These are phyloP conservation scores for Lactarius hengduanensis DNA, from an alignment of 768 basidiomycete species.

Conservation along the genomic window DNA sequence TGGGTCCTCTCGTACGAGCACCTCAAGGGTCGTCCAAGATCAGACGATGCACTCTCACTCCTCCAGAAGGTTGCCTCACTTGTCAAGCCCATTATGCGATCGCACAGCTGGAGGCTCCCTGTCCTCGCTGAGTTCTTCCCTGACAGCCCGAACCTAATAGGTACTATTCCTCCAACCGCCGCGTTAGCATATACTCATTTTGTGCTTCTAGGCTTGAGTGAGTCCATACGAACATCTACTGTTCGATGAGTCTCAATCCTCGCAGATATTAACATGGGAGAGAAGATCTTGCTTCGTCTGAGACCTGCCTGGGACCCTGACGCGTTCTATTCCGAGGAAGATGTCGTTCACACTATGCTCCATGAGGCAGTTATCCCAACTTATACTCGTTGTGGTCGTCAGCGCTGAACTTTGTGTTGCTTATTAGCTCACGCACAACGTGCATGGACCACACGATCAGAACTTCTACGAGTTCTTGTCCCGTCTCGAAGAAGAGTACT, in stretches of 20 bases:
- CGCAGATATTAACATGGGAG: slow-evolving; percentile 74
- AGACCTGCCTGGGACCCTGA: slow-evolving; percentile 66
- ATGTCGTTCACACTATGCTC: slow-evolving; percentile 81
- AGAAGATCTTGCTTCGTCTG: slow-evolving; percentile 81
- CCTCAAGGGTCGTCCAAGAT: slow-evolving; percentile 63
- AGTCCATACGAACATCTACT: slow-evolving; percentile 8
- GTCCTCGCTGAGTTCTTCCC: slow-evolving; percentile 89
- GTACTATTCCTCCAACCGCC: slow-evolving; percentile 38
- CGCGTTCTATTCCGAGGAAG: slow-evolving; percentile 72
- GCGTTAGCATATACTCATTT: neutral
- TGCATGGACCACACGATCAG: slow-evolving; percentile 88
- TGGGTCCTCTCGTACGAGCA: slow-evolving; percentile 70
- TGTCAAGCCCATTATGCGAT: slow-evolving; percentile 94
- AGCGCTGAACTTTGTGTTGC: neutral
- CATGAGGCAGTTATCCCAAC: slow-evolving; percentile 60
- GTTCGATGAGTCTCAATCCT: neutral
- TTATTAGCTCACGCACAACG: slow-evolving; percentile 78
- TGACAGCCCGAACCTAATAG: slow-evolving; percentile 64
- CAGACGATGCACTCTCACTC: slow-evolving; percentile 64
- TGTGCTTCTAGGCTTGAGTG: slow-evolving; percentile 29
- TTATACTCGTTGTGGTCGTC: neutral
- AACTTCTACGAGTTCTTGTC: slow-evolving; percentile 73
- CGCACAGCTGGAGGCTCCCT: slow-evolving; percentile 75
- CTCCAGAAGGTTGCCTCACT: slow-evolving; percentile 70
- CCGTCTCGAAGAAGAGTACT: slow-evolving; percentile 81